Evolutionary conservation across 2,329 filamentous ascomycete genomes (phyloP).

Genomic region (Aureobasidium zeae): DNA sequence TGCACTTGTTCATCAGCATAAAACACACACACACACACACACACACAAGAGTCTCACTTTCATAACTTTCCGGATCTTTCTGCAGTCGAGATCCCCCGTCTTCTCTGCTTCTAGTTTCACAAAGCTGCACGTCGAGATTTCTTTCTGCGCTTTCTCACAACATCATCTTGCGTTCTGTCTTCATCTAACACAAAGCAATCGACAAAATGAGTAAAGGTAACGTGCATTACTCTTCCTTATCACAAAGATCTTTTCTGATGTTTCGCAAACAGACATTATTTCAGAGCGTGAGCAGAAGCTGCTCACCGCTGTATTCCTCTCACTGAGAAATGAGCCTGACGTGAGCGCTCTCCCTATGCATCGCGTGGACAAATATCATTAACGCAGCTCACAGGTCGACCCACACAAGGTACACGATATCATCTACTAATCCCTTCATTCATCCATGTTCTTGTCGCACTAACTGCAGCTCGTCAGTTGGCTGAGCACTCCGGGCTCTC

Average conservation of each 20-base stretch:
- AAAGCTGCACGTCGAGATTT: background rate
- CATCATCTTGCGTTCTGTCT: background rate
- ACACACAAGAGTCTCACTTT: background rate
- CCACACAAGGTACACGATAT: slow-evolving; percentile 18
- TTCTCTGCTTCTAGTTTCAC: too few species aligned
- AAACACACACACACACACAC: too few species aligned
- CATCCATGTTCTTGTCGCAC: too few species aligned
- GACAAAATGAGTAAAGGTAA: background rate
- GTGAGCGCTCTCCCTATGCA: too few species aligned
- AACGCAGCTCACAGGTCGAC: slow-evolving; percentile 20
- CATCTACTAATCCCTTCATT: background rate
- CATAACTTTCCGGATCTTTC: too few species aligned
- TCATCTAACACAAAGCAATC: background rate
- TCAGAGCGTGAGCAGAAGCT: slow-evolving; percentile 23
- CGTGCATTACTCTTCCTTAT: too few species aligned
- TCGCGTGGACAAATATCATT: too few species aligned
- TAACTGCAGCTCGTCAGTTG: slow-evolving; percentile 12
- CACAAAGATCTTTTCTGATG: too few species aligned
- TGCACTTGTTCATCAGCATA: too few species aligned
- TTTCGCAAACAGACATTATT: slow-evolving; percentile 3
- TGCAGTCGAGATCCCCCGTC: too few species aligned
- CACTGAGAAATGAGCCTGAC: too few species aligned
- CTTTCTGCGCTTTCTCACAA: background rate
- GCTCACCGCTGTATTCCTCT: slow-evolving; percentile 23
- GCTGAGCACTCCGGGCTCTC: slow-evolving; percentile 20